Percentiles rank a stretch among this genome's conserved stretches.
These are phyloP conservation scores for Jimgerdemannia lactiflua DNA, from an alignment of 192 early-diverging fungal genomes.

Conservation along the genomic window DNA sequence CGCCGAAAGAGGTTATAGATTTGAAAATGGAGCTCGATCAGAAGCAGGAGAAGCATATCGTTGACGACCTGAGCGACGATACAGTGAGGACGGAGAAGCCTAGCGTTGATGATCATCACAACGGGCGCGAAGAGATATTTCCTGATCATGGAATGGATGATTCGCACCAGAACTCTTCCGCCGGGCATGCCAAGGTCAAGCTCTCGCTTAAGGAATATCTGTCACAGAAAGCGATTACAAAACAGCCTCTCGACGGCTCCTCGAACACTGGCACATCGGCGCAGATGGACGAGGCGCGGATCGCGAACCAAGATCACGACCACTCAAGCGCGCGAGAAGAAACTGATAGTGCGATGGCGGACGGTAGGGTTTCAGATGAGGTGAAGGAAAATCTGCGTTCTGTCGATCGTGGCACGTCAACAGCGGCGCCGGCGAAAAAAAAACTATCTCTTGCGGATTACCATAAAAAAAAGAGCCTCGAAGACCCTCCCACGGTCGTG, in stretches of 20 bases:
- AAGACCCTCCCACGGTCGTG: neutral
- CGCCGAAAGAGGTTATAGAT: neutral
- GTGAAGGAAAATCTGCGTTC: neutral
- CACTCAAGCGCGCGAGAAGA: neutral
- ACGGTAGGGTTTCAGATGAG: neutral
- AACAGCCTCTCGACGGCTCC: neutral
- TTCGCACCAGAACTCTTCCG: neutral
- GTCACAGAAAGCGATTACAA: neutral
- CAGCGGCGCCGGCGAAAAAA: neutral
- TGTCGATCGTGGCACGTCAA: neutral
- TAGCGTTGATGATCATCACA: neutral
- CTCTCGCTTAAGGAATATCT: neutral
- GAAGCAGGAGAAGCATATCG: neutral
- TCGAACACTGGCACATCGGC: neutral
- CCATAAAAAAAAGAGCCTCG: neutral
- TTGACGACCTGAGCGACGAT: neutral
- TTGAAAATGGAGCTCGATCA: neutral
- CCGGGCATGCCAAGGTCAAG: neutral
- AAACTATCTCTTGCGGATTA: neutral
- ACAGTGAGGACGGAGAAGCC: neutral
- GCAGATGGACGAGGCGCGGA: neutral
- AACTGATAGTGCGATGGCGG: neutral
- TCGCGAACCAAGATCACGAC: neutral
- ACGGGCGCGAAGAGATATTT: neutral
- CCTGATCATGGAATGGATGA: neutral